Base-by-base conservation (phyloP, 73 alveolate species). In the Paramecium sexaurelia region DNA sequence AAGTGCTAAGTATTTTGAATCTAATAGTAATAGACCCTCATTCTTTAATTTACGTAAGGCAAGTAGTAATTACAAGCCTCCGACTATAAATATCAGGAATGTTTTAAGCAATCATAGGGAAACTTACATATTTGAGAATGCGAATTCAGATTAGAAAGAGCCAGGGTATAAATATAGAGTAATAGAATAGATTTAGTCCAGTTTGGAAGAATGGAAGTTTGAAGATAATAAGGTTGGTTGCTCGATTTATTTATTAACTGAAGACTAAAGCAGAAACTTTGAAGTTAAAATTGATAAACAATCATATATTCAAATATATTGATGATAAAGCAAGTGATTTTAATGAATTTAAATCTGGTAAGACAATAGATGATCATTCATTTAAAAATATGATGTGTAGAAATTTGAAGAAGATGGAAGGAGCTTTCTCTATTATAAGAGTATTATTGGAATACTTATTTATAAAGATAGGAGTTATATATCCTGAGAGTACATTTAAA, bases 401-500 rank as follows among this genome's bases (percentile, higher is more conserved):
- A 56, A 56, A 56, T 24, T 2, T 56, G 4, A 56, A 20, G 37
- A 56, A 7, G 37, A 56, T 20, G 40, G 4, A 5, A 6, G 37
- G 40, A 6, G 1, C 17, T 1, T 56, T 56, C 17, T 56, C 35
- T 7, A 8, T 20, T 5, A 7, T 56, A 7, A 24, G 17, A 20
- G 10, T 11, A 4, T 5, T 56, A 5, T 20, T 56, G 6, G 75
- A 27, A 56, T 56, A 13, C 11, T 56, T 56, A n/a, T 36, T 75
- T 15, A 40, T 15, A 36, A 75, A 20, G 37, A 17, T 75, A 36
- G 36, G 67, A n/a, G 88, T 75, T 3, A 75, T 75, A 7, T 75
- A 75, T 17, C 88, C 88, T 19, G 88, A 75, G 27, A 75, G 88
- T 22, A n/a, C 88, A 10, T 37, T 75, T 19, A 75, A 75, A 39